Evolutionary conservation across 2,329 filamentous ascomycete genomes (phyloP), one percentile per base, ranked within the genome.

Genomic region (Alternaria atra): DNA sequence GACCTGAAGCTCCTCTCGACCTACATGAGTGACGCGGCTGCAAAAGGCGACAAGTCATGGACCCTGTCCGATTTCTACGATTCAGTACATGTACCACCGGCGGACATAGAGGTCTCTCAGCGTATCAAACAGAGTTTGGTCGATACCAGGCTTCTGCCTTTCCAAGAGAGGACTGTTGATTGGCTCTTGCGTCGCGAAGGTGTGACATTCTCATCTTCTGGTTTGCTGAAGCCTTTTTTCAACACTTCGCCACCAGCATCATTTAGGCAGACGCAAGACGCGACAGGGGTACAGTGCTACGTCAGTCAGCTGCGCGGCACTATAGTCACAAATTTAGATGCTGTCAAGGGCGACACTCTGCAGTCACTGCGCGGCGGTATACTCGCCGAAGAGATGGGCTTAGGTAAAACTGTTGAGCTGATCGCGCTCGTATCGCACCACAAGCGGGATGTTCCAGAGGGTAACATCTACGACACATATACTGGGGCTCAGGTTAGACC

Each of bases 301-400:
- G 75, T 89, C 39, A 93, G 90, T 71, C 83, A 88, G 55, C 78
- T 92, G 0, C 87, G 90, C 52, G 87, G 89, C 27, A 77, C 87
- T 13, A 81, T 89, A 5, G 84, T 86, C 1, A 80, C 80, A 37
- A 82, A 90, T 69, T 61, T 81, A 8, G 61, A 72, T 0, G 70
- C 79, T 3, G 87, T 87, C 55, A 74, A 77, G 34, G 58, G 46
- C 10, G 73, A 80, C 56, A 62, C 70, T 8, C 55, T 44, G 60
- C 75, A 23, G 79, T 87, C 70, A 15, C 59, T 83, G 2, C 77
- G 72, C 35, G 88, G 88, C 3, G 91, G 91, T 0, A 89, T 93
- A 48, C 80, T 94, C 5, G 88, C 90, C 0, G 91, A 94, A 72
- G 91, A 94, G 76, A 94, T 94, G 91, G 91, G 91, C 0, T 81